Percentiles rank a stretch among this genome's conserved stretches.
Evolutionary conservation across 2,329 filamentous ascomycete species (phyloP).

Genomic region (Colletotrichum orchidophilum): DNA sequence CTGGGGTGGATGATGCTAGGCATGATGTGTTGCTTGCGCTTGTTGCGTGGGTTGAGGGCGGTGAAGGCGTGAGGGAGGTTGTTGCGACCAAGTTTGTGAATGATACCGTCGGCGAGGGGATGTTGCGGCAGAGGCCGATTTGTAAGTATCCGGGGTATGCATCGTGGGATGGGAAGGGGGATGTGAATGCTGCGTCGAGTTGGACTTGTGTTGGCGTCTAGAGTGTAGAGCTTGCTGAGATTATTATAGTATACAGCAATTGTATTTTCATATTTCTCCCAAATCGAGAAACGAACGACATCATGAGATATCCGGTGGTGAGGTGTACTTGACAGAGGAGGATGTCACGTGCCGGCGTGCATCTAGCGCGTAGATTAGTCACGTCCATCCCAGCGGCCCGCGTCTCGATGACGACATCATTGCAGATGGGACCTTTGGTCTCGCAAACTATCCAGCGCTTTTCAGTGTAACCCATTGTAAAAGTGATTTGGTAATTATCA

Average conservation of each 20-base stretch:
- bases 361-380: background rate
- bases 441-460: background rate
- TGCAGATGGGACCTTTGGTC: background rate
- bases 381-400: background rate
- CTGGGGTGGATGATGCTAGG: conserved; percentile 45
- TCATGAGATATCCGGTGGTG: background rate
- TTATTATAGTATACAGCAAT: background rate
- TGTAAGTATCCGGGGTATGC: conserved; percentile 11
- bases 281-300: rapidly evolving
- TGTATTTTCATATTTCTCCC: background rate
- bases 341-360: conserved; percentile 16
- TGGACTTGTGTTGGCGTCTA: background rate
- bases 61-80: conserved; percentile 41
- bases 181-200: background rate
- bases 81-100: conserved; percentile 41
- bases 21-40: conserved; percentile 48
- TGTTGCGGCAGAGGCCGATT: conserved; percentile 11
- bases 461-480: background rate
- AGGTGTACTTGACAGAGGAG: background rate
- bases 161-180: conserved; percentile 2
- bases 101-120: background rate
- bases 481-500: background rate
- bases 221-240: background rate
- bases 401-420: conserved; percentile 18
- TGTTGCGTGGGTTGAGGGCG: conserved; percentile 49